Conservation (phyloP, 1,284 basidiomycete species). For the Microbotryum violaceum region DNA sequence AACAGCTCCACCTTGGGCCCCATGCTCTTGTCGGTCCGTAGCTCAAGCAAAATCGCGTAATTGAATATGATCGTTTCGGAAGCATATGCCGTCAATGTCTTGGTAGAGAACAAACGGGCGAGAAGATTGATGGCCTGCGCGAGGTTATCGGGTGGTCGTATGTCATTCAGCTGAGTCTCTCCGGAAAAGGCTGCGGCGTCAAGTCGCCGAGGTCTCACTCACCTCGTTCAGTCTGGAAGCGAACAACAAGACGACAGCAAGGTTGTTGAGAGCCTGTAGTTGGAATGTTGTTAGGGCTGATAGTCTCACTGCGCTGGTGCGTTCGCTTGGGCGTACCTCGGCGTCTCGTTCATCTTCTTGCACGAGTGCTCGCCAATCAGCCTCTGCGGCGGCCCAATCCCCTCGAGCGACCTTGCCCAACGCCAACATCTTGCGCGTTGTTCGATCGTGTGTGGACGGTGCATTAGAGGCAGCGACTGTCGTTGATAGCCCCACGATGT, state of each 20-base stretch:
- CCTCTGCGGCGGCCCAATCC: conserved; percentile 54
- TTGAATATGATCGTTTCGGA: conserved; percentile 8
- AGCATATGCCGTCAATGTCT: background rate
- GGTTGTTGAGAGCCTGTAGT: conserved; percentile 63
- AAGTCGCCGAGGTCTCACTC: too few species aligned
- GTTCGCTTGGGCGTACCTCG: conserved; percentile 46
- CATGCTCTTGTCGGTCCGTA: conserved; percentile 8
- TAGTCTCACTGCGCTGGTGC: too few species aligned
- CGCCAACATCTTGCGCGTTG: conserved; percentile 56
- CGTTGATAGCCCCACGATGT: conserved; percentile 51
- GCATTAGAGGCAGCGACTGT: conserved; percentile 52
- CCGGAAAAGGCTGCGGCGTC: too few species aligned
- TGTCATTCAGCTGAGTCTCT: conserved; percentile 6
- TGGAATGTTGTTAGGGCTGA: background rate
- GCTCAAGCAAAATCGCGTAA: conserved; percentile 5
- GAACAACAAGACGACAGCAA: conserved; percentile 59
- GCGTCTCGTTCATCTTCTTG: conserved; percentile 53
- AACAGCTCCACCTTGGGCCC: conserved; percentile 8
- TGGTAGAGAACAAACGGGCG: background rate
- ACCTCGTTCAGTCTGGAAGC: conserved; percentile 64
- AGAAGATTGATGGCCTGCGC: conserved; percentile 9
- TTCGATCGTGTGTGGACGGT: conserved; percentile 40
- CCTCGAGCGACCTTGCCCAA: conserved; percentile 58
- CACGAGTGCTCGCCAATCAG: conserved; percentile 47
- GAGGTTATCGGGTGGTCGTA: background rate